Evolutionary conservation across 805 yeast genomes (phyloP), one percentile per base, ranked within the genome.

Genomic region (Wickerhamiella hasegawae): DNA sequence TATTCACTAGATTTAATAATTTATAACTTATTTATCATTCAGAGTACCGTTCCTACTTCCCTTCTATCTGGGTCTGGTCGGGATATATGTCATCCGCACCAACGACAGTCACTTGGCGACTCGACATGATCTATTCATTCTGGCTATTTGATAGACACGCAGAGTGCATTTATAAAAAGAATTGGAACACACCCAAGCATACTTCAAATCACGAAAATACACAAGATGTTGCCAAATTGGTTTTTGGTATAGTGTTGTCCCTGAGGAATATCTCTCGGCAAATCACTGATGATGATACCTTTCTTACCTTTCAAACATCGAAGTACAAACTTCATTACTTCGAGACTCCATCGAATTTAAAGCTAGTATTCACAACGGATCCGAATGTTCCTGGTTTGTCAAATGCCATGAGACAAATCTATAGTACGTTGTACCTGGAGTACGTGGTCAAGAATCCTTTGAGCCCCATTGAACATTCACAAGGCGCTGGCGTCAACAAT

Each of bases 121-220:
- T 10, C 6, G 31, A 9, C 17, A 49, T 47, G 27, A 73, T 84
- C 31, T 76, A 76, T 59, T 80, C 94, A 9, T 78, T 85, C 51
- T 81, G 84, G 80, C 71, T 87, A 37, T 87, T 78, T 52, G 96
- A 87, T 54, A 69, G 90, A 52, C 96, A 87, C 58, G 81, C 96
- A 46, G 75, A 78, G 43, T 85, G 97, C 55, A 73, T 87, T 15
- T 87, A 71, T 57, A 70, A 71, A 42, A 63, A 92, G 35, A 92
- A 81, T 52, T 85, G 76, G 75, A 49, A 53, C 32, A 14, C 34
- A 31, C 12, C 24, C 23, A 23, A 35, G 31, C 35, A 44, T 27
- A 68, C 68, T 2, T 52, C 64, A 0, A 55, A 58, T 25, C 76
- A 75, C 47, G 58, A 63, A 11, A 68, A 27, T 28, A 26, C 30